phyloP scores from a whole-genome alignment of 2,329 filamentous ascomycete species.

The Trichophyton verrucosum region DNA sequence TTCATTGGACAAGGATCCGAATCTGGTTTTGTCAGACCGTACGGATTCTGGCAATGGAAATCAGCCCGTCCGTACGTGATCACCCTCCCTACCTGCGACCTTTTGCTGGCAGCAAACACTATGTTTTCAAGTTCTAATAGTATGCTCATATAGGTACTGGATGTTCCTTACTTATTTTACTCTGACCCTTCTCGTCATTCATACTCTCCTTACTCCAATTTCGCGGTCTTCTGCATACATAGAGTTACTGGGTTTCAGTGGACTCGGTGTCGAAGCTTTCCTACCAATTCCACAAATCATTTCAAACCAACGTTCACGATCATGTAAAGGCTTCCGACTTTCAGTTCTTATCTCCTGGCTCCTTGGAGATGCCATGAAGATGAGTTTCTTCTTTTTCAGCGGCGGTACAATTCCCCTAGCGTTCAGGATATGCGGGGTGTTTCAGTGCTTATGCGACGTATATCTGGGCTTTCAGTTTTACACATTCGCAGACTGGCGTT shows the following conservation, averaged over 20 bases:
- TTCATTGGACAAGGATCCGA: constrained; percentile 25
- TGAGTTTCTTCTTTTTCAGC: constrained; percentile 39
- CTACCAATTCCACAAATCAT: constrained; percentile 38
- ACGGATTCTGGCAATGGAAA: constrained; percentile 53
- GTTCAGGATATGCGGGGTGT: constrained; percentile 38
- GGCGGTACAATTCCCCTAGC: constrained; percentile 34
- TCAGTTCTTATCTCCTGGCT: constrained; percentile 39
- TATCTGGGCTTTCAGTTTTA: constrained; percentile 38
- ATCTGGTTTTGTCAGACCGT: constrained; percentile 37
- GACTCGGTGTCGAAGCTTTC: constrained; percentile 37
- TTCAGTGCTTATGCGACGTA: constrained; percentile 37
- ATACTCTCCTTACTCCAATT: constrained; percentile 41
- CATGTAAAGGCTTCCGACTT: constrained; percentile 38
- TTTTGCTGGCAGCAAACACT: neutral
- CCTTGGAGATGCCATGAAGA: constrained; percentile 39
- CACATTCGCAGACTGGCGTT: constrained; percentile 25
- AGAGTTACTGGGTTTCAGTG: constrained; percentile 32
- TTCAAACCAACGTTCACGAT: constrained; percentile 35
- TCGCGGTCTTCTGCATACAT: constrained; percentile 32
- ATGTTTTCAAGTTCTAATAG: neutral
- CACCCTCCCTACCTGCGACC: neutral
- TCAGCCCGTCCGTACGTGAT: constrained; percentile 38
- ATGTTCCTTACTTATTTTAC: constrained; percentile 45
- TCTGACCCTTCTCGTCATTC: constrained; percentile 37
- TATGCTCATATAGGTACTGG: constrained; percentile 38